phyloP scores from a whole-genome alignment of 345 rosid genomes.

The Clausena lansium region DNA sequence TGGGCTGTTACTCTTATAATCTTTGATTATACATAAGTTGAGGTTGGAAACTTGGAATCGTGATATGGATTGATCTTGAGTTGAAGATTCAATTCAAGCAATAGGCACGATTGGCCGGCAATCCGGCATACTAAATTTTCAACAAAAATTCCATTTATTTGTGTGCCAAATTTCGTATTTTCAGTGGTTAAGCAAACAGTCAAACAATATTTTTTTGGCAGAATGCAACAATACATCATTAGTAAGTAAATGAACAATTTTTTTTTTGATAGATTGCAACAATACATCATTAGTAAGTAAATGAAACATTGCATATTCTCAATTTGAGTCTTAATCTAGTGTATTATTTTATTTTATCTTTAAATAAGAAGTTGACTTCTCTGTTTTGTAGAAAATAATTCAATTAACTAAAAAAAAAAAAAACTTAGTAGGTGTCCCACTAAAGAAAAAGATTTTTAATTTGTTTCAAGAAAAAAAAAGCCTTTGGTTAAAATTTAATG shows the following conservation, averaged over 20 bases:
- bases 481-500: no score
- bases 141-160: neutral
- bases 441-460: no score
- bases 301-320: neutral
- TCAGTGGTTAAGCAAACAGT: neutral
- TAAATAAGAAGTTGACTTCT: constrained; percentile 1
- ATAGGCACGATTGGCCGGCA: neutral
- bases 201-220: neutral
- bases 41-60: neutral
- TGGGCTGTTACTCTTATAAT: no score
- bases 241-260: no score
- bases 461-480: no score
- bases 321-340: neutral
- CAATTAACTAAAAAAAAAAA: neutral
- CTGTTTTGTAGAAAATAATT: neutral
- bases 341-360: neutral
- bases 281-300: neutral
- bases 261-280: no score
- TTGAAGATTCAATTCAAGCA: neutral
- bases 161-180: neutral
- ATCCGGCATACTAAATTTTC: neutral
- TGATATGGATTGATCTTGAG: neutral
- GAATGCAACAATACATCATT: neutral
- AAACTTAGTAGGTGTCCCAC: neutral
- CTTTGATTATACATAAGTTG: neutral